These are phyloP conservation scores for Alternaria viburni DNA, from an alignment of 2,329 filamentous ascomycete genomes.

Conservation along the genomic window DNA sequence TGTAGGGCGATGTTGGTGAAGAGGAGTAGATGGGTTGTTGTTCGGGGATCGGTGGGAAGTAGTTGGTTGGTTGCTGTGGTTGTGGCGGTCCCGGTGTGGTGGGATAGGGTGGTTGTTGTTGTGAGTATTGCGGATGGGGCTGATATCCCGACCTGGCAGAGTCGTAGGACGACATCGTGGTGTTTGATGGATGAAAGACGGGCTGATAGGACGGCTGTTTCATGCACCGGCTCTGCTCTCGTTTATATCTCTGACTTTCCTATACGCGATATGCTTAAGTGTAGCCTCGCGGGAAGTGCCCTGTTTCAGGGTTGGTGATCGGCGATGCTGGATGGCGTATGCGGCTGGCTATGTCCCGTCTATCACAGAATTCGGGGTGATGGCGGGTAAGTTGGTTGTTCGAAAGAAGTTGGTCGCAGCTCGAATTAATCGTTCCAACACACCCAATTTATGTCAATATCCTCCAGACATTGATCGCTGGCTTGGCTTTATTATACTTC, in stretches of 20 bases:
- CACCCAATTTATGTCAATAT: background rate
- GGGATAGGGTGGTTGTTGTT: conserved; percentile 23
- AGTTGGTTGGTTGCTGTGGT: conserved; percentile 1
- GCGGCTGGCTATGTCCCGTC: conserved; percentile 6
- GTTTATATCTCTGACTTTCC: background rate
- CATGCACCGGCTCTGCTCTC: background rate
- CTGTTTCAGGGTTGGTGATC: conserved; percentile 14
- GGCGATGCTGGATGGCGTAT: conserved; percentile 17
- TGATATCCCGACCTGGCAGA: conserved; percentile 22
- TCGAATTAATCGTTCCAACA: background rate
- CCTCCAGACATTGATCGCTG: background rate
- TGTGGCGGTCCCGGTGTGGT: conserved; percentile 11
- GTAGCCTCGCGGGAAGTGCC: background rate
- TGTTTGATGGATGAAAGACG: background rate
- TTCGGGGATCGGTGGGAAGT: conserved; percentile 9
- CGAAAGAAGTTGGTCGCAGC: background rate
- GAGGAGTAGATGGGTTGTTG: conserved; percentile 16
- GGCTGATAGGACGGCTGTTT: background rate
- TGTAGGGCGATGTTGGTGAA: background rate
- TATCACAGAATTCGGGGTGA: background rate
- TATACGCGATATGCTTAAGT: background rate
- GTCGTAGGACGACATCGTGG: conserved; percentile 31
- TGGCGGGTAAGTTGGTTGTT: background rate
- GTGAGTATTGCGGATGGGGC: conserved; percentile 9
- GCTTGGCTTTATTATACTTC: conserved; percentile 10